A percentile compares a stretch with the other conserved stretches of the same genome.
These are phyloP conservation scores for Incumbomyces lentus DNA, from an alignment of 2,329 filamentous ascomycete species.

Conservation along the genomic window DNA sequence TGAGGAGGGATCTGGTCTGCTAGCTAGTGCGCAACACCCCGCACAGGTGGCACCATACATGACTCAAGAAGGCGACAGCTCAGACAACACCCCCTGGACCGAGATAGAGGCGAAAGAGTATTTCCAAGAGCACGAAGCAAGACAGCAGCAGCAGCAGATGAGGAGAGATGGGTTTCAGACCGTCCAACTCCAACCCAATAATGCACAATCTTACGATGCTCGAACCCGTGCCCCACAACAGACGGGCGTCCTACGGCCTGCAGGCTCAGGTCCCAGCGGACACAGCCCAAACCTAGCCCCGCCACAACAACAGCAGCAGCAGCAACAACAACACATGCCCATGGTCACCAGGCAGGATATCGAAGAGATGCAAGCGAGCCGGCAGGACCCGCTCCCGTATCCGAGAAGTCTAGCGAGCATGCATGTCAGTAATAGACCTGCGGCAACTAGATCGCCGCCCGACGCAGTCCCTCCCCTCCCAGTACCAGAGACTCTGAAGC, in stretches of 20 bases:
- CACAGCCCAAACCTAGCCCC: neutral
- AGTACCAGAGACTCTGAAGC: too few species aligned
- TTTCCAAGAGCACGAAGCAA: conserved; percentile 1
- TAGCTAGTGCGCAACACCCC: neutral
- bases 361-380: conserved; percentile 69
- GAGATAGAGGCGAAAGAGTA: conserved; percentile 6
- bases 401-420: neutral
- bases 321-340: conserved; percentile 37
- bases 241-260: neutral
- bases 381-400: neutral
- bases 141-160: neutral
- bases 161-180: neutral
- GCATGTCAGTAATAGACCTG: neutral
- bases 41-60: neutral
- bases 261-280: neutral
- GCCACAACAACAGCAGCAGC: neutral
- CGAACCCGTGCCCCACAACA: neutral
- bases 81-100: neutral
- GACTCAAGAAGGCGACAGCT: neutral
- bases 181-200: neutral
- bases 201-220: neutral
- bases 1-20: conserved; percentile 4
- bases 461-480: too few species aligned
- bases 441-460: too few species aligned
- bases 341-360: conserved; percentile 72